Percentiles rank a stretch among this genome's conserved stretches.
These are phyloP conservation scores for Cicer chorassanicum DNA, from an alignment of 306 rosid species.

Conservation along the genomic window DNA sequence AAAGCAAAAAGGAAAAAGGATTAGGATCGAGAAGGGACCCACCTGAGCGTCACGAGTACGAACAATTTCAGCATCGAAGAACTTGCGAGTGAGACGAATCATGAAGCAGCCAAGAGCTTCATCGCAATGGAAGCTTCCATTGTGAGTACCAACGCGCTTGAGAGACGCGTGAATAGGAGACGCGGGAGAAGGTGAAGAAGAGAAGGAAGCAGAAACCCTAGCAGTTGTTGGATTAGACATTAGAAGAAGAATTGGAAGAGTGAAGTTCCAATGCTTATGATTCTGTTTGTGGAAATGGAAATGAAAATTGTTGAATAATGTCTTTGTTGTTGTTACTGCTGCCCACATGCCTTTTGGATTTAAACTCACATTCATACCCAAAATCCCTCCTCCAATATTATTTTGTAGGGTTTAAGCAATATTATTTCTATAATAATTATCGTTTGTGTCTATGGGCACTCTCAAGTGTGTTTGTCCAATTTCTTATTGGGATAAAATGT, in stretches of 20 bases:
- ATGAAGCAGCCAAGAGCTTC: slow-evolving; percentile 99
- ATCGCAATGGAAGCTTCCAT: slow-evolving; percentile 97
- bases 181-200: slow-evolving; percentile 36
- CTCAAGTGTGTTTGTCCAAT: no score
- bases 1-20: neutral
- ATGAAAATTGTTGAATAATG: slow-evolving; percentile 23
- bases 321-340: slow-evolving; percentile 28
- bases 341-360: slow-evolving; percentile 32
- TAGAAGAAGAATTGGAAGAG: slow-evolving; percentile 33
- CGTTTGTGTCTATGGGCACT: no score
- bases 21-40: neutral
- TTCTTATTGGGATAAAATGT: no score
- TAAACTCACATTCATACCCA: neutral
- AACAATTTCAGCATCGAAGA: slow-evolving; percentile 74
- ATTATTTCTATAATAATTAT: no score
- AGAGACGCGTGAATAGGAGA: slow-evolving; percentile 50
- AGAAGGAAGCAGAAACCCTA: slow-evolving; percentile 34
- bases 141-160: slow-evolving; percentile 94
- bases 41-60: slow-evolving; percentile 88
- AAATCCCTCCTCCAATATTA: neutral
- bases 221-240: slow-evolving; percentile 35
- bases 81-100: slow-evolving; percentile 88
- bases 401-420: slow-evolving; percentile 30
- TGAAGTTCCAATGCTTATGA: neutral
- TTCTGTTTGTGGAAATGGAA: slow-evolving; percentile 16